phyloP scores from a whole-genome alignment of 129 eudicot species.

The Chrysanthemum lavandulifolium region DNA sequence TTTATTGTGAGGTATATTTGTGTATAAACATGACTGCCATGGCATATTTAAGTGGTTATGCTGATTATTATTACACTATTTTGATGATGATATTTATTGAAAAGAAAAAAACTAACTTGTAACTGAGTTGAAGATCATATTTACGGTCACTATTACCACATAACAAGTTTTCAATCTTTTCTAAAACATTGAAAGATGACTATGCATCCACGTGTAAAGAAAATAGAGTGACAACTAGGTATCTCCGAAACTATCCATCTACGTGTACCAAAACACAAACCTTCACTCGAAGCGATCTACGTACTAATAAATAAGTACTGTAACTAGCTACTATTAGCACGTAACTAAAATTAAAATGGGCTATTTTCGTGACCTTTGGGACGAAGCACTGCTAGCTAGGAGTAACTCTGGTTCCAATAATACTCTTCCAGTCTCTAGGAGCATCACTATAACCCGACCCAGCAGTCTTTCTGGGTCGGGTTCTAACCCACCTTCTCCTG shows the following conservation, averaged over 20 bases:
- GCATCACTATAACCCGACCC: constrained; percentile 46
- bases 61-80: too few relatives aligned
- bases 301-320: too few relatives aligned
- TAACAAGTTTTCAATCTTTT: too few relatives aligned
- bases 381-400: constrained; percentile 52
- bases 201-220: constrained; percentile 1
- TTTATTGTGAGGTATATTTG: too few relatives aligned
- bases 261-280: constrained; percentile 3
- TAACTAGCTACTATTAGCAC: neutral
- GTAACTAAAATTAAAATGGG: constrained; percentile 39
- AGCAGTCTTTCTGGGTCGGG: constrained; percentile 33
- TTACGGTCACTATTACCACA: too few relatives aligned
- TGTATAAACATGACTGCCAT: too few relatives aligned
- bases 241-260: constrained; percentile 13
- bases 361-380: constrained; percentile 80
- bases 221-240: constrained; percentile 10
- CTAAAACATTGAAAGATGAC: too few relatives aligned
- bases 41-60: too few relatives aligned
- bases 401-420: constrained; percentile 19
- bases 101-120: too few relatives aligned
- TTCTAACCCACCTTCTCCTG: constrained; percentile 56
- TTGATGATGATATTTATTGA: too few relatives aligned
- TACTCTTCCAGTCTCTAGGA: constrained; percentile 44
- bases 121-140: too few relatives aligned
- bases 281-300: neutral